Evolutionary conservation across 1,284 basidiomycete species (phyloP).

Genomic region (Wolfiporia cocos): DNA sequence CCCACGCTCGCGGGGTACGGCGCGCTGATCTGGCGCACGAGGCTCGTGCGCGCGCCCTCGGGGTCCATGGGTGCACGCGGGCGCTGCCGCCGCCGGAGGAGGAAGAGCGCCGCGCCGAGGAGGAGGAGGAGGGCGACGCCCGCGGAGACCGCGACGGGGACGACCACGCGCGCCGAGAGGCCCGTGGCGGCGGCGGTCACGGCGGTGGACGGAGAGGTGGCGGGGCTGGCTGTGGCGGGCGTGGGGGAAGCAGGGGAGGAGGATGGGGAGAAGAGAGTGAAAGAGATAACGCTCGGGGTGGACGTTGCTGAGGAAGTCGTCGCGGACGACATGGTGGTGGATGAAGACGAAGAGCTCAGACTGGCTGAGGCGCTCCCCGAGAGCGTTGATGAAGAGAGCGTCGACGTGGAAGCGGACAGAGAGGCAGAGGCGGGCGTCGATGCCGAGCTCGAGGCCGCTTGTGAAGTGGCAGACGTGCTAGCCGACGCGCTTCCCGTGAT

Average conservation of each 20-base stretch:
- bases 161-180: constrained; percentile 21
- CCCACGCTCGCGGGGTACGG: constrained; percentile 1
- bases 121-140: constrained; percentile 18
- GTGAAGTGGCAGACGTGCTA: background rate
- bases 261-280: background rate
- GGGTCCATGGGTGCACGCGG: constrained; percentile 6
- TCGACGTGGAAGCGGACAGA: background rate
- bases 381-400: background rate
- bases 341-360: background rate
- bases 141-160: constrained; percentile 20
- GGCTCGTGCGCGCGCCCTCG: constrained; percentile 6
- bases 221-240: background rate
- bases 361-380: background rate
- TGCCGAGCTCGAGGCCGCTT: background rate
- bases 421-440: background rate
- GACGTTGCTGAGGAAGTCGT: background rate
- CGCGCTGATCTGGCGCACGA: constrained; percentile 12
- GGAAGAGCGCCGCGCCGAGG: constrained; percentile 13
- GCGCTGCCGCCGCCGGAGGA: constrained; percentile 13
- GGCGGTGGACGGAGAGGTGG: constrained; percentile 2
- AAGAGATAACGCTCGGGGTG: background rate
- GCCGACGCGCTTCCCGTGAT: too few relatives aligned
- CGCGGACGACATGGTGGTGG: background rate
- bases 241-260: background rate
- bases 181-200: constrained; percentile 5